Evolutionary conservation across 75 land plant genomes (phyloP).

Genomic region (Selaginella moellendorffii): DNA sequence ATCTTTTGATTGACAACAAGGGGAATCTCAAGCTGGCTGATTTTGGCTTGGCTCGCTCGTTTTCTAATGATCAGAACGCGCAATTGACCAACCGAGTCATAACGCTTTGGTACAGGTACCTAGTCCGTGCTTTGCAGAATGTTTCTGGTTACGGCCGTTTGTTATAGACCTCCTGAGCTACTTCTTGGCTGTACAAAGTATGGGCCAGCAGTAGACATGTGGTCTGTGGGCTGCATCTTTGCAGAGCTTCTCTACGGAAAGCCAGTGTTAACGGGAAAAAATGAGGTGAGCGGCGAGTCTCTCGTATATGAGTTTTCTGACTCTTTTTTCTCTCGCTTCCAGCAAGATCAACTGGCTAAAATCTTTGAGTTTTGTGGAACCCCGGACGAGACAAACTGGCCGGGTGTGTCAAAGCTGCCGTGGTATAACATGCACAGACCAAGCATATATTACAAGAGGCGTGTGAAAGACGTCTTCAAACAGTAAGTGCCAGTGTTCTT

Average conservation of each 20-base stretch:
- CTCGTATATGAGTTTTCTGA: neutral
- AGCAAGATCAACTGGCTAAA: constrained; percentile 76
- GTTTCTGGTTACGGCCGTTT: too few relatives aligned
- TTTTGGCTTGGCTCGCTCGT: constrained; percentile 94
- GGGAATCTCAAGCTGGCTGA: constrained; percentile 94
- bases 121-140: too few relatives aligned
- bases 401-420: constrained; percentile 81
- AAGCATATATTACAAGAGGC: constrained; percentile 47
- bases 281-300: constrained; percentile 91
- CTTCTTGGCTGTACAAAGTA: constrained; percentile 82
- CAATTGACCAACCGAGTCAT: constrained; percentile 81
- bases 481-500: constrained; percentile 31
- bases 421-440: constrained; percentile 83
- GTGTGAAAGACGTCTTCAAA: constrained; percentile 65
- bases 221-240: constrained; percentile 99
- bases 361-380: constrained; percentile 92
- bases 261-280: constrained; percentile 86
- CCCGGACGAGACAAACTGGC: constrained; percentile 86
- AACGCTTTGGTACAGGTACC: constrained; percentile 94
- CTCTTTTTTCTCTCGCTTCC: constrained; percentile 12
- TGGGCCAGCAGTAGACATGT: constrained; percentile 99
- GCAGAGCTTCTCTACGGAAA: constrained; percentile 92
- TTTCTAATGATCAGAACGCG: constrained; percentile 59
- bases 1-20: constrained; percentile 85
- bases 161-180: constrained; percentile 80